These are phyloP conservation scores for Paraphaeosphaeria minitans DNA, from an alignment of 2,329 filamentous ascomycete species.

Conservation along the genomic window DNA sequence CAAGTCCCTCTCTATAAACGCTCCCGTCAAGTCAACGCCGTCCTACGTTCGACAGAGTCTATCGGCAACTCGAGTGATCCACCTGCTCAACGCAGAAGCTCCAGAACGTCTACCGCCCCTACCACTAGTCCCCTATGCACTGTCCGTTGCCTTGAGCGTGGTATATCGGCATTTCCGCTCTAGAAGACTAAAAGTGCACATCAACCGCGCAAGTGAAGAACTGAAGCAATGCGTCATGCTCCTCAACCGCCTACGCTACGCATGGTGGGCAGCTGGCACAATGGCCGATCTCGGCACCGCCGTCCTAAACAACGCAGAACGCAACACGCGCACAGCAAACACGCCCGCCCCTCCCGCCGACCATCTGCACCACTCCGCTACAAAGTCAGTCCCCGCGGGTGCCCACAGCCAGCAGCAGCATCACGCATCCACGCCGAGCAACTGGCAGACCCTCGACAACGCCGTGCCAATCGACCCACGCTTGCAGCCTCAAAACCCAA, in stretches of 20 bases:
- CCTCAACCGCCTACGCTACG: slow-evolving; percentile 50
- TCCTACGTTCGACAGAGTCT: slow-evolving; percentile 61
- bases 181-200: slow-evolving; percentile 54
- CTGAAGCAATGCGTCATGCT: slow-evolving; percentile 51
- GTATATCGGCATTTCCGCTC: slow-evolving; percentile 63
- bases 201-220: slow-evolving; percentile 53
- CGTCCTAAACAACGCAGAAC: slow-evolving; percentile 47
- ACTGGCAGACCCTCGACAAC: slow-evolving; percentile 26
- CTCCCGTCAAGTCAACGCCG: slow-evolving; percentile 53
- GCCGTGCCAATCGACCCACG: slow-evolving; percentile 40
- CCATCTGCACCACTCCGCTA: slow-evolving; percentile 22
- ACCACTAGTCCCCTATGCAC: slow-evolving; percentile 61
- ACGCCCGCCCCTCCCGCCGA: slow-evolving; percentile 34
- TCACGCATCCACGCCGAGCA: slow-evolving; percentile 16
- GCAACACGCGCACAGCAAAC: slow-evolving; percentile 42
- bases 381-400: slow-evolving; percentile 25
- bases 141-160: slow-evolving; percentile 61
- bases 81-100: slow-evolving; percentile 55
- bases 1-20: slow-evolving; percentile 53
- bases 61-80: slow-evolving; percentile 61
- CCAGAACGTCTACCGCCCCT: slow-evolving; percentile 56
- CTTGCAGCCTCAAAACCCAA: slow-evolving; percentile 27
- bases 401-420: slow-evolving; percentile 24
- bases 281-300: slow-evolving; percentile 51
- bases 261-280: slow-evolving; percentile 54